These are phyloP conservation scores for Bifiguratus adelaidae DNA, from an alignment of 192 early-diverging fungal species.

Conservation along the genomic window DNA sequence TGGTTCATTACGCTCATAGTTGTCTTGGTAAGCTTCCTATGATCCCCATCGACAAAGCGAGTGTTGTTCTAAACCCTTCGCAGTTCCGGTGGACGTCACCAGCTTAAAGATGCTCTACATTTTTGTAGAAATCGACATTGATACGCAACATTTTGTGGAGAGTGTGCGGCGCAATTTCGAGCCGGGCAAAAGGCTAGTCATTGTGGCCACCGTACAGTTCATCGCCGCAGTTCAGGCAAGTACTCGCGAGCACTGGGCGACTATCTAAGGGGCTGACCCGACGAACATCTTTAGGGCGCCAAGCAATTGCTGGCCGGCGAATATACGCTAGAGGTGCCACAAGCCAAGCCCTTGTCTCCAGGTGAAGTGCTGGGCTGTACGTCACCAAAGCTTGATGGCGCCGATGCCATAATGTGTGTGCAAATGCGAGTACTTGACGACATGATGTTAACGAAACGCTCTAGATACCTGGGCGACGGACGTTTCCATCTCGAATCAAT, in stretches of 20 bases:
- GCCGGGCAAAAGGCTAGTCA: conserved; percentile 53
- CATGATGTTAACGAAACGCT: neutral
- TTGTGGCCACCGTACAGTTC: conserved; percentile 96
- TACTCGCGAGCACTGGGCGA: neutral
- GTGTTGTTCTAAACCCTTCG: neutral
- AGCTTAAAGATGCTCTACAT: conserved; percentile 94
- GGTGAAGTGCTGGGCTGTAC: conserved; percentile 97
- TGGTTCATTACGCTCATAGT: conserved; percentile 97
- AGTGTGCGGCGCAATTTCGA: conserved; percentile 86
- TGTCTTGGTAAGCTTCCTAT: conserved; percentile 59
- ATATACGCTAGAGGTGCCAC: conserved; percentile 74
- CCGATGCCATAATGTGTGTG: conserved; percentile 65
- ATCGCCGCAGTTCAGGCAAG: conserved; percentile 72
- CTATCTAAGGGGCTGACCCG: neutral
- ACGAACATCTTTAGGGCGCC: conserved; percentile 19
- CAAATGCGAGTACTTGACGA: neutral
- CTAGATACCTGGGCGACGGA: conserved; percentile 78
- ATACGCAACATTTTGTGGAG: conserved; percentile 83
- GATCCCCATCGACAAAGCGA: neutral
- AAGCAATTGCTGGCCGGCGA: conserved; percentile 44
- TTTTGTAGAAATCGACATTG: conserved; percentile 98
- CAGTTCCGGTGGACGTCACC: conserved; percentile 90
- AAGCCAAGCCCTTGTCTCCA: conserved; percentile 88
- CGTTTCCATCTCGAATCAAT: conserved; percentile 97
- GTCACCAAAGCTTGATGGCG: conserved; percentile 65